Percentiles rank a stretch among this genome's conserved stretches.
Evolutionary conservation across 2,329 filamentous ascomycete genomes (phyloP).

Genomic region (Trichothecium roseum): DNA sequence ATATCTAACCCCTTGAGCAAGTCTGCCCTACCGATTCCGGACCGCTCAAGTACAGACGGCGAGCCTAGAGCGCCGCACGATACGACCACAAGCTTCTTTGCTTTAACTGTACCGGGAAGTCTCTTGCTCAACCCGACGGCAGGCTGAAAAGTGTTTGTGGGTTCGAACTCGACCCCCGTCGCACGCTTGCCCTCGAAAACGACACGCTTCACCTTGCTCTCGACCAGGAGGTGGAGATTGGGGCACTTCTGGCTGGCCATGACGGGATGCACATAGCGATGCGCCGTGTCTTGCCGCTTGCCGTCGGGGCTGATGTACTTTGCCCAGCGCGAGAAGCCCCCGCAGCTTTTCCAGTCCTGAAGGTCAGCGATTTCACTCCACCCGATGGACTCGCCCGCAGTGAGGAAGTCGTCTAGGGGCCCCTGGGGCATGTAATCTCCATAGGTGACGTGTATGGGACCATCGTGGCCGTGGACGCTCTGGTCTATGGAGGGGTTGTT

Average conservation of each 20-base stretch:
- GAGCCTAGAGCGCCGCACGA: conserved; percentile 31
- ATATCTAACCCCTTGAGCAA: conserved; percentile 37
- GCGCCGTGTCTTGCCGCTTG: conserved; percentile 41
- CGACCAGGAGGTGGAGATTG: conserved; percentile 43
- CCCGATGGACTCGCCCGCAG: conserved; percentile 32
- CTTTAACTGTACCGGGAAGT: conserved; percentile 12
- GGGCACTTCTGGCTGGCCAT: conserved; percentile 33
- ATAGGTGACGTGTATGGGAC: conserved; percentile 36
- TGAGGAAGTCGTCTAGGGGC: conserved; percentile 32
- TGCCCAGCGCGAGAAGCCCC: conserved; percentile 24
- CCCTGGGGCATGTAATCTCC: conserved; percentile 28
- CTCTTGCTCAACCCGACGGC: background rate
- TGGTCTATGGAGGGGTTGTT: conserved; percentile 12
- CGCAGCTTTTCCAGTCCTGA: conserved; percentile 32
- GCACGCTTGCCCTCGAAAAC: conserved; percentile 39
- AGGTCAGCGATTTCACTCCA: conserved; percentile 35
- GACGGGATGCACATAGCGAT: conserved; percentile 40
- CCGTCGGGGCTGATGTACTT: conserved; percentile 38
- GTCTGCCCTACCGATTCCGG: conserved; percentile 4
- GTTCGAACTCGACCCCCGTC: conserved; percentile 39
- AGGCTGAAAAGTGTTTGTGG: background rate
- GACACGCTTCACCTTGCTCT: conserved; percentile 42
- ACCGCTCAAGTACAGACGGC: conserved; percentile 36
- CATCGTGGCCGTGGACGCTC: conserved; percentile 34
- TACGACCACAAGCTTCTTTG: conserved; percentile 35